Evolutionary conservation across 192 early-diverging fungal species (phyloP).

Genomic region (Thamnidium elegans): DNA sequence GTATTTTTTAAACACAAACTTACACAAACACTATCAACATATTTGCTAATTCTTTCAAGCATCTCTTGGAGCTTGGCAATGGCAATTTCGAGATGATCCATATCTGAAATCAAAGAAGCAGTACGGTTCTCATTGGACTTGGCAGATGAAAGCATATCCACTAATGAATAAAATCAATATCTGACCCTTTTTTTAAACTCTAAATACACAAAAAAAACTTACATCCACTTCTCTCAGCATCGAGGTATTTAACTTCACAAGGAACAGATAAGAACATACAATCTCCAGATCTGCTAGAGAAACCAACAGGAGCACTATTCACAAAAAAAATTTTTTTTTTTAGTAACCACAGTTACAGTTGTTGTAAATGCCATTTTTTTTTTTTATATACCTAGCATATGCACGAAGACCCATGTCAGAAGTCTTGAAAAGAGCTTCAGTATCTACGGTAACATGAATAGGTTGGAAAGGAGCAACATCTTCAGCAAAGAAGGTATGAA

Average conservation of each 20-base stretch:
- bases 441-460: conserved; percentile 87
- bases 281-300: conserved; percentile 69
- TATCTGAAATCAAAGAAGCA: conserved; percentile 73
- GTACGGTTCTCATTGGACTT: conserved; percentile 51
- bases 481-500: conserved; percentile 78
- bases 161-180: conserved; percentile 29
- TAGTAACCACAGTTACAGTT: not conserved
- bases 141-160: conserved; percentile 66
- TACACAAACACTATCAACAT: conserved; percentile 74
- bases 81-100: conserved; percentile 85
- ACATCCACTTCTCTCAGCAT: conserved; percentile 85
- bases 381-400: conserved; percentile 50
- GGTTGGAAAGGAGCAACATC: conserved; percentile 74
- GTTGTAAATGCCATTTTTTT: not conserved
- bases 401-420: conserved; percentile 74
- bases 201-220: conserved; percentile 29
- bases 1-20: conserved; percentile 14
- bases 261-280: conserved; percentile 87
- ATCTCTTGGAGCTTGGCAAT: conserved; percentile 76
- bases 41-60: conserved; percentile 78
- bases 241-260: conserved; percentile 85
- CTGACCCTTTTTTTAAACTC: not conserved
- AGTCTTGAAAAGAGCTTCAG: conserved; percentile 55
- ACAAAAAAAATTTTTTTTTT: conserved; percentile 6
- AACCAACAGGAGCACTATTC: conserved; percentile 72